Base-by-base conservation (phyloP, 805 yeast species). In the Candida krabiensis region DNA sequence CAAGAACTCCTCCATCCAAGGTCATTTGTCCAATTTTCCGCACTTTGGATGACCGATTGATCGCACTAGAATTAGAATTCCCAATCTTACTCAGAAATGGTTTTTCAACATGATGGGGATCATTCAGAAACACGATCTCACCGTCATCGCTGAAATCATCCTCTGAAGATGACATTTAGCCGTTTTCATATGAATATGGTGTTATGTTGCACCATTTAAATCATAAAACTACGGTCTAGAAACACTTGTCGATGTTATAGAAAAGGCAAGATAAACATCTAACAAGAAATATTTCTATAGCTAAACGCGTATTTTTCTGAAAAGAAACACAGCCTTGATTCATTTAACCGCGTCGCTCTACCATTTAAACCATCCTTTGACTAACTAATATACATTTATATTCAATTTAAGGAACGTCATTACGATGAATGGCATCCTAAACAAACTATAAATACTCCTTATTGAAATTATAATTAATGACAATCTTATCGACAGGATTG, bases 401-500 rank as follows among this genome's bases (percentile, higher is more conserved):
- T n/a, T n/a, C n/a, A n/a, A n/a, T n/a, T n/a, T n/a, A n/a, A n/a
- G n/a, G n/a, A n/a, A n/a, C n/a, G n/a, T n/a, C n/a, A n/a, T n/a
- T n/a, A n/a, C n/a, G n/a, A n/a, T n/a, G n/a, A n/a, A n/a, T n/a
- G n/a, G n/a, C n/a, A n/a, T n/a, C 14, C 19, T 33, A 9, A 22
- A 25, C 12, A 7, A 3, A 18, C 37, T 33, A 46, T 14, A 46
- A 28, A 33, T 47, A 46, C 38, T 58, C 58, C 45, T 58, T 58
- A 27, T 46, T 58, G 41, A 61, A 58, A 25, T 49, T 49, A 37
- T 54, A 56, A 33, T 57, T 55, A 24, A 61, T 55, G 31, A 58
- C 55, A 15, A 49, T 53, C 34, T 57, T 58, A 40, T 61, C 65
- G 23, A 52, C 58, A 0, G 63, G 60, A 19, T 44, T 44, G 13